phyloP scores from a whole-genome alignment of 306 rosid genomes.

The Sicyos edulis region DNA sequence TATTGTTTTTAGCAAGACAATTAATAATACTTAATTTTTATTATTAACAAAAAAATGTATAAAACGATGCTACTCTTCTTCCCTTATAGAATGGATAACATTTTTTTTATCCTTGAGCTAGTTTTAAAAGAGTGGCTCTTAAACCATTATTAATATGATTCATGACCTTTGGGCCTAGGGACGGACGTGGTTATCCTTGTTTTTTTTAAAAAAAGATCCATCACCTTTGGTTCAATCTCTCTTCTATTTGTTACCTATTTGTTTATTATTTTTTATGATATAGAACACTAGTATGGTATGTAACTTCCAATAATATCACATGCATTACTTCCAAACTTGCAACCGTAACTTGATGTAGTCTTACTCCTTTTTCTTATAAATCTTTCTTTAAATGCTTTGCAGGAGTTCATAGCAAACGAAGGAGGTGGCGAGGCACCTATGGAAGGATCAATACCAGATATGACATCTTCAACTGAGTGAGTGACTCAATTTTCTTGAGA shows the following conservation, averaged over 20 bases:
- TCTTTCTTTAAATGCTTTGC: constrained; percentile 16
- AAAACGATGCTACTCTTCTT: not conserved
- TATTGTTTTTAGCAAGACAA: not conserved
- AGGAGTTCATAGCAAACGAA: constrained; percentile 86
- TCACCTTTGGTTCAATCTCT: not conserved
- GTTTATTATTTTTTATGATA: too few species aligned
- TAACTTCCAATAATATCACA: not conserved
- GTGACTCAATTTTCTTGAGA: constrained; percentile 25
- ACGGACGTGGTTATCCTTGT: too few species aligned
- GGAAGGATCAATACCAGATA: constrained; percentile 98
- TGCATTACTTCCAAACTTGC: not conserved
- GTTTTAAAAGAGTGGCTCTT: not conserved
- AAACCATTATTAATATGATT: not conserved
- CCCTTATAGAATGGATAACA: not conserved
- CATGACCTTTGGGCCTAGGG: too few species aligned
- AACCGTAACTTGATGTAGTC: not conserved
- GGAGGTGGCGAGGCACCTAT: constrained; percentile 89
- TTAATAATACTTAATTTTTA: not conserved
- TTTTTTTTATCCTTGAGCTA: not conserved
- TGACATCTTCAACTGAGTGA: constrained; percentile 98
- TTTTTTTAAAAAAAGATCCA: too few species aligned
- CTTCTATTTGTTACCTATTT: not conserved
- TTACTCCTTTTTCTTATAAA: not conserved
- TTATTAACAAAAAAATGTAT: not conserved
- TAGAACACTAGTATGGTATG: too few species aligned